phyloP scores from a whole-genome alignment of 164 flowering plant species.

The Tetrastigma voinierianum region DNA sequence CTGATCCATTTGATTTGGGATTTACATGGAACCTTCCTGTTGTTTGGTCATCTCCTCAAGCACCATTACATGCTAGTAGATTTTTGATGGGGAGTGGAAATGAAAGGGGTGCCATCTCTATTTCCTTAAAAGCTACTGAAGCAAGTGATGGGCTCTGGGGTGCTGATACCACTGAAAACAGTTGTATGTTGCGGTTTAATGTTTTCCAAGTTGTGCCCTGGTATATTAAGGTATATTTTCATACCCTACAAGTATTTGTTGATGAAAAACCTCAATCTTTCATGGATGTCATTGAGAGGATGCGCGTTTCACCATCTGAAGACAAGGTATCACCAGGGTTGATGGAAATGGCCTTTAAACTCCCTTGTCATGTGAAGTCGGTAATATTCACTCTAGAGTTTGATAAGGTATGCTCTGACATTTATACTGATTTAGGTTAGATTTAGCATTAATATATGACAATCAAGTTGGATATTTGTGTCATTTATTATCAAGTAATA shows the following conservation, averaged over 20 bases:
- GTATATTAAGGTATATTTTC: conserved; percentile 93
- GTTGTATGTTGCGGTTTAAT: conserved; percentile 50
- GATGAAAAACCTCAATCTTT: conserved; percentile 49
- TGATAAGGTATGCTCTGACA: conserved; percentile 68
- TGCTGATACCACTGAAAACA: conserved; percentile 23
- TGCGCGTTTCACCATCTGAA: conserved; percentile 87
- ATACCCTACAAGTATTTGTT: conserved; percentile 57
- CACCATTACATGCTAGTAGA: conserved; percentile 79
- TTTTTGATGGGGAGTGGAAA: conserved; percentile 97
- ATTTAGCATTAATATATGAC: background rate
- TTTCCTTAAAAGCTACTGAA: conserved; percentile 56
- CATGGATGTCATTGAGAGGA: conserved; percentile 50
- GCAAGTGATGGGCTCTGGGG: conserved; percentile 15
- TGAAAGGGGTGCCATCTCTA: conserved; percentile 92
- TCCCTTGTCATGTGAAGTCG: conserved; percentile 62
- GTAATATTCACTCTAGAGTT: conserved; percentile 74
- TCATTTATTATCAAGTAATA: background rate
- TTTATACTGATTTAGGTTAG: background rate
- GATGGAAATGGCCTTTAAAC: conserved; percentile 71
- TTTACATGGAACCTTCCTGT: conserved; percentile 77
- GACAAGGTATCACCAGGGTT: conserved; percentile 87
- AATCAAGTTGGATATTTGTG: background rate
- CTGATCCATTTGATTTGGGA: conserved; percentile 64
- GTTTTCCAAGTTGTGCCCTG: conserved; percentile 95
- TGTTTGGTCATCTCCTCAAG: conserved; percentile 66